phyloP scores from a whole-genome alignment of 768 basidiomycete genomes.

The Pilatotrama ljubarskyi region DNA sequence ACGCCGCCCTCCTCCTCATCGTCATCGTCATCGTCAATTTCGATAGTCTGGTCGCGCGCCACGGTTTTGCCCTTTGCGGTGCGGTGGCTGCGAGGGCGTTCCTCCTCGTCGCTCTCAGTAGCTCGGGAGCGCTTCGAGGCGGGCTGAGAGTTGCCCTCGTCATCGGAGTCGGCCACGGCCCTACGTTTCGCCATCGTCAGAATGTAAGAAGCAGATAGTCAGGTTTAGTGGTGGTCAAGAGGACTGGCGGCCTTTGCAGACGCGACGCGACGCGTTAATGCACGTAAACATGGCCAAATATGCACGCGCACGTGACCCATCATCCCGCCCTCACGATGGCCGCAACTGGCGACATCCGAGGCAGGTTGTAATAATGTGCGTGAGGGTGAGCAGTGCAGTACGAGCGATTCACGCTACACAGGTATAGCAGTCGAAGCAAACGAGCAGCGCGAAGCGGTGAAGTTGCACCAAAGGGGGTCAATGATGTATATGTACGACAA shows the following conservation, averaged over 20 bases:
- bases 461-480: background rate
- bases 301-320: constrained; percentile 7
- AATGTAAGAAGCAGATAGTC: background rate
- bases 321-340: background rate
- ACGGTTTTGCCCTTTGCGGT: constrained; percentile 28
- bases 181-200: constrained; percentile 57
- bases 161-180: constrained; percentile 43
- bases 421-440: no score
- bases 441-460: background rate
- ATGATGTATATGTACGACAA: constrained; percentile 13
- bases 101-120: constrained; percentile 39
- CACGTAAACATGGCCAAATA: constrained; percentile 9
- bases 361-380: no score
- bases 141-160: constrained; percentile 36
- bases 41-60: constrained; percentile 32
- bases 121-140: constrained; percentile 47
- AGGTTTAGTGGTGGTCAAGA: constrained; percentile 1
- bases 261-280: constrained; percentile 19
- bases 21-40: constrained; percentile 36
- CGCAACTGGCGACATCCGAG: background rate
- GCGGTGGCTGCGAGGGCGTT: constrained; percentile 16
- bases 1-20: constrained; percentile 37
- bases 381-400: no score
- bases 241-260: background rate
- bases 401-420: no score